phyloP scores from a whole-genome alignment of 371 early-diverging fungal genomes.

The Rhizomucor miehei region DNA sequence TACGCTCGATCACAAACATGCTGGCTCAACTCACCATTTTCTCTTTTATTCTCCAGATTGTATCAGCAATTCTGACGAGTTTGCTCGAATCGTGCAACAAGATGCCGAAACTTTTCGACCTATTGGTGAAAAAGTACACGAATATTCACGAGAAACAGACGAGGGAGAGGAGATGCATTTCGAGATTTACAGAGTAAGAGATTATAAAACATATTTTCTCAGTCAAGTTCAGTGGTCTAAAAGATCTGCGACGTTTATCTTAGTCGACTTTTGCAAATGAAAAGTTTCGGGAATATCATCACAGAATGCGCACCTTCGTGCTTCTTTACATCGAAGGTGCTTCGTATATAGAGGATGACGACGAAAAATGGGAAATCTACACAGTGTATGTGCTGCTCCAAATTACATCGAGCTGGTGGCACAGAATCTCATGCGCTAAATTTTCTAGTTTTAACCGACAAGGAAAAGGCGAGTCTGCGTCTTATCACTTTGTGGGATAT shows the following conservation, averaged over 20 bases:
- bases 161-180: slow-evolving; percentile 45
- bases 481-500: slow-evolving; percentile 81
- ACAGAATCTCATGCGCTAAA: background rate
- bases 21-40: background rate
- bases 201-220: background rate
- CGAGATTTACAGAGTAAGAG: slow-evolving; percentile 76
- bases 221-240: background rate
- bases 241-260: background rate
- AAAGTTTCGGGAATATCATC: slow-evolving; percentile 73
- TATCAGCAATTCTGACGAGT: slow-evolving; percentile 56
- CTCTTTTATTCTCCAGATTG: slow-evolving; percentile 28
- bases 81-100: slow-evolving; percentile 52
- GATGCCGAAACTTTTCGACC: slow-evolving; percentile 66
- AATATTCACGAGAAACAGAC: slow-evolving; percentile 51
- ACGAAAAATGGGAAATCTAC: slow-evolving; percentile 80
- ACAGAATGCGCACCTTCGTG: slow-evolving; percentile 72
- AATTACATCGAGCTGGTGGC: too few species aligned
- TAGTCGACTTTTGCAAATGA: slow-evolving; percentile 47
- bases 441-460: slow-evolving; percentile 29
- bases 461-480: slow-evolving; percentile 7
- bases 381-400: slow-evolving; percentile 71
- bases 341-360: slow-evolving; percentile 80
- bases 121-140: slow-evolving; percentile 67
- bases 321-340: slow-evolving; percentile 90
- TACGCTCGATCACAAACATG: background rate